Percentiles rank a stretch among this genome's conserved stretches.
These are phyloP conservation scores for Alloteropsis semialata DNA, from an alignment of 176 grass and related monocot genomes.

Conservation along the genomic window DNA sequence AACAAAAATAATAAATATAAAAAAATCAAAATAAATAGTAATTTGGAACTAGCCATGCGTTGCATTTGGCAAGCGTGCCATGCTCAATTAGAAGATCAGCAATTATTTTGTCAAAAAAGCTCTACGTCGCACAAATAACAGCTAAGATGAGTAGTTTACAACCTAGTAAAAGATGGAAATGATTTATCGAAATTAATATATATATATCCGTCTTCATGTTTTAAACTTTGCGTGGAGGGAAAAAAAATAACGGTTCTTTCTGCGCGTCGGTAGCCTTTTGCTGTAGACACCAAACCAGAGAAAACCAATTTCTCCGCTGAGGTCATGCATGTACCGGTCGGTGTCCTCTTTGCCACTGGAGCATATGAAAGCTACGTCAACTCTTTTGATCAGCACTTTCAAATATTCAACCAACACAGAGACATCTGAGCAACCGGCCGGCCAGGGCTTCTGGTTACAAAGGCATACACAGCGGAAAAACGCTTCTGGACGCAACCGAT, in stretches of 20 bases:
- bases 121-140: not conserved
- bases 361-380: not conserved
- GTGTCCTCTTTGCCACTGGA: not conserved
- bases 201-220: not conserved
- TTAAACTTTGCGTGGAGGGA: not conserved
- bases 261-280: not conserved
- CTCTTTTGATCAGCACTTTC: conserved; percentile 5
- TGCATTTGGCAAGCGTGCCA: no score
- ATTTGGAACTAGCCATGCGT: no score
- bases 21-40: no score
- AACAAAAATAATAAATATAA: no score
- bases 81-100: no score
- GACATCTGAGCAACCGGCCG: conserved; percentile 26
- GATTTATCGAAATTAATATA: not conserved
- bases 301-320: not conserved
- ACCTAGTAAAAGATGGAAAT: not conserved
- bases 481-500: not conserved
- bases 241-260: not conserved
- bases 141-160: not conserved
- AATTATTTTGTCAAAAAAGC: not conserved
- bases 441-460: no score
- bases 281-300: not conserved
- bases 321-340: not conserved
- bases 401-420: not conserved
- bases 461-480: not conserved